These are phyloP conservation scores for Setomelanomma holmii DNA, from an alignment of 2,329 filamentous ascomycete genomes.

Conservation along the genomic window DNA sequence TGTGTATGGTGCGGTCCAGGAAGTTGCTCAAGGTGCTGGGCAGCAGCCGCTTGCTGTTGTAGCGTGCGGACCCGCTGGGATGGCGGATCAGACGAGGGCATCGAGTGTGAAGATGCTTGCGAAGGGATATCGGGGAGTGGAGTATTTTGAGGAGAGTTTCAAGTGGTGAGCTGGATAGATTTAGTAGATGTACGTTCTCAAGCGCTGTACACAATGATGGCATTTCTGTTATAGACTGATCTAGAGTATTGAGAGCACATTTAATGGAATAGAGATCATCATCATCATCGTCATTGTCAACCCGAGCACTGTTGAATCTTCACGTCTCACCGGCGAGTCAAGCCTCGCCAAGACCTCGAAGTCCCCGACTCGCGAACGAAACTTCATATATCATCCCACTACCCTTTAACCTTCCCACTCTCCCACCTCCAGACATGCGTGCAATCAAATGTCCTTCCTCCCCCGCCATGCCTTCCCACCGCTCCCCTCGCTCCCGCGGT, in stretches of 20 bases:
- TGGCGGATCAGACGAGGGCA: slow-evolving; percentile 55
- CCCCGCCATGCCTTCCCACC: slow-evolving; percentile 77
- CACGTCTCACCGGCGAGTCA: neutral
- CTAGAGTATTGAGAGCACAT: neutral
- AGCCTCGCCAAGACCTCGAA: neutral
- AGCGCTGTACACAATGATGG: neutral
- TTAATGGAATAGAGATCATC: too few relatives aligned
- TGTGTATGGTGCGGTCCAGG: slow-evolving; percentile 43
- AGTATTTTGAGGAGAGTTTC: slow-evolving; percentile 58
- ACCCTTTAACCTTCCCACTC: neutral
- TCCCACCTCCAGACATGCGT: neutral
- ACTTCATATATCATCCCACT: slow-evolving; percentile 4
- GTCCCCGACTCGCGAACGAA: neutral
- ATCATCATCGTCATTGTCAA: too few relatives aligned
- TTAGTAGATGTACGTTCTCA: neutral
- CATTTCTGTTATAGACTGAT: neutral
- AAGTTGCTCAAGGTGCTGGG: slow-evolving; percentile 39
- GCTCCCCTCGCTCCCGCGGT: slow-evolving; percentile 78
- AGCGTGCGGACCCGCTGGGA: slow-evolving; percentile 54
- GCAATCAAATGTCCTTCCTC: slow-evolving; percentile 57
- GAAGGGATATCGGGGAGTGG: slow-evolving; percentile 37
- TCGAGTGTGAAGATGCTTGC: slow-evolving; percentile 48
- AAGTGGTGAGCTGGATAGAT: slow-evolving; percentile 44
- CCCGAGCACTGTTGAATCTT: too few relatives aligned
- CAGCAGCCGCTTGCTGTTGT: slow-evolving; percentile 47